These are phyloP conservation scores for Irpex lacteus DNA, from an alignment of 1,284 basidiomycete species.

Conservation along the genomic window DNA sequence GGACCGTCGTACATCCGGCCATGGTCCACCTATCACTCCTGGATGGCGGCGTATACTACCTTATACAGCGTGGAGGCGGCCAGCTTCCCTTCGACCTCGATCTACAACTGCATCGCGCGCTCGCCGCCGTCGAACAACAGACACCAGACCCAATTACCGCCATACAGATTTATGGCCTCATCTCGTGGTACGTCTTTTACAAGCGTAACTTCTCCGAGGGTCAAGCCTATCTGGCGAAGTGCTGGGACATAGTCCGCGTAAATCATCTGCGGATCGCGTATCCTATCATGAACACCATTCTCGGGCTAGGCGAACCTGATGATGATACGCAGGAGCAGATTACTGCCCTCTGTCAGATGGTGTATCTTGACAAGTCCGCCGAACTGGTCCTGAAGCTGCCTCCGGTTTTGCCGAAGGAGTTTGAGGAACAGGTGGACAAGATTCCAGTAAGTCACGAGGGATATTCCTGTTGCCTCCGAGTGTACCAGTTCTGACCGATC, in stretches of 20 bases:
- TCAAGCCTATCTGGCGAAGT: slow-evolving; percentile 20
- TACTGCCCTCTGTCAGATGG: slow-evolving; percentile 22
- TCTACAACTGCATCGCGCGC: slow-evolving; percentile 18
- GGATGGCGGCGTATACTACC: slow-evolving; percentile 25
- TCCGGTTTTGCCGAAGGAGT: slow-evolving; percentile 15
- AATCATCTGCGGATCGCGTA: slow-evolving; percentile 12
- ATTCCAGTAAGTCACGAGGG: slow-evolving; percentile 17
- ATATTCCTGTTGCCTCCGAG: background rate
- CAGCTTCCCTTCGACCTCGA: slow-evolving; percentile 14
- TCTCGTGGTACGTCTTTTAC: slow-evolving; percentile 23
- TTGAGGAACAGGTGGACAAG: slow-evolving; percentile 20
- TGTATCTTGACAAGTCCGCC: slow-evolving; percentile 25
- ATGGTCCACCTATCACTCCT: slow-evolving; percentile 25
- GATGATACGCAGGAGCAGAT: slow-evolving; percentile 22
- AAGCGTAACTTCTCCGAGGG: slow-evolving; percentile 22
- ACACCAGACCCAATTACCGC: slow-evolving; percentile 19
- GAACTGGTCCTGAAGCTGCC: slow-evolving; percentile 21
- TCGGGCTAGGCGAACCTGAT: slow-evolving; percentile 15
- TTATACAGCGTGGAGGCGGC: slow-evolving; percentile 18
- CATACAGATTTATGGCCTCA: slow-evolving; percentile 22
- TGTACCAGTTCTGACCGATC: background rate
- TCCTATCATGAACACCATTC: slow-evolving; percentile 10
- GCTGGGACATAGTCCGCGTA: slow-evolving; percentile 15
- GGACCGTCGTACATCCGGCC: slow-evolving; percentile 22
- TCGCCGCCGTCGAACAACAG: slow-evolving; percentile 15